Conservation (phyloP, 441 rosid genomes). For the Gossypium schwendimanii region DNA sequence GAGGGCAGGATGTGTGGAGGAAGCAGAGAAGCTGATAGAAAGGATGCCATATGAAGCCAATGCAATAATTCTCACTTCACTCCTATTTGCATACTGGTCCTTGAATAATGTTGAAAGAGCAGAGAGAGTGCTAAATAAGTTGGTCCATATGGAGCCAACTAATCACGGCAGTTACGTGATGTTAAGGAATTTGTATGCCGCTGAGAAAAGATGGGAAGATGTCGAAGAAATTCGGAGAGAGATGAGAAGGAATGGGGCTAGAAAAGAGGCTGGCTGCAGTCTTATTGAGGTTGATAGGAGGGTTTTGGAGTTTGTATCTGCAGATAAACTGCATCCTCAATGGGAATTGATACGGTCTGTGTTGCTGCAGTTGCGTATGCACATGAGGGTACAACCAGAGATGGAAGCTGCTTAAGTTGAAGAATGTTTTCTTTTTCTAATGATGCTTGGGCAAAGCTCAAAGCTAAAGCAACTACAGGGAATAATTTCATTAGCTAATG, state of each 20-base stretch:
- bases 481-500: neutral
- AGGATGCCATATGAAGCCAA: conserved; percentile 45
- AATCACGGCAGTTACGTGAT: conserved; percentile 45
- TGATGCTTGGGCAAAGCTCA: neutral
- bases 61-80: conserved; percentile 41
- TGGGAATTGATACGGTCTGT: conserved; percentile 22
- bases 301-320: conserved; percentile 44
- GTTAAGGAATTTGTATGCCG: conserved; percentile 45
- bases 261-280: conserved; percentile 51
- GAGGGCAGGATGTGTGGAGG: conserved; percentile 39
- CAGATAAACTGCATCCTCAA: conserved; percentile 30
- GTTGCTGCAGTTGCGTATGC: conserved; percentile 34
- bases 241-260: conserved; percentile 41
- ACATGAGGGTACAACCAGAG: conserved; percentile 26
- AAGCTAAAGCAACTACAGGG: neutral
- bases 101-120: conserved; percentile 35
- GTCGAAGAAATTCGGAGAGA: conserved; percentile 31
- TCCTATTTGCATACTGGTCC: conserved; percentile 45
- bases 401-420: conserved; percentile 11
- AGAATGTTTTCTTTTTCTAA: neutral
- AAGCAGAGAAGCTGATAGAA: conserved; percentile 41
- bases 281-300: conserved; percentile 34
- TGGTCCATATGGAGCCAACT: conserved; percentile 27
- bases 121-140: conserved; percentile 30
- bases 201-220: conserved; percentile 44